Evolutionary conservation across 2,329 filamentous ascomycete species (phyloP), one percentile per base, ranked within the genome.

Genomic region (Talaromyces sp.): DNA sequence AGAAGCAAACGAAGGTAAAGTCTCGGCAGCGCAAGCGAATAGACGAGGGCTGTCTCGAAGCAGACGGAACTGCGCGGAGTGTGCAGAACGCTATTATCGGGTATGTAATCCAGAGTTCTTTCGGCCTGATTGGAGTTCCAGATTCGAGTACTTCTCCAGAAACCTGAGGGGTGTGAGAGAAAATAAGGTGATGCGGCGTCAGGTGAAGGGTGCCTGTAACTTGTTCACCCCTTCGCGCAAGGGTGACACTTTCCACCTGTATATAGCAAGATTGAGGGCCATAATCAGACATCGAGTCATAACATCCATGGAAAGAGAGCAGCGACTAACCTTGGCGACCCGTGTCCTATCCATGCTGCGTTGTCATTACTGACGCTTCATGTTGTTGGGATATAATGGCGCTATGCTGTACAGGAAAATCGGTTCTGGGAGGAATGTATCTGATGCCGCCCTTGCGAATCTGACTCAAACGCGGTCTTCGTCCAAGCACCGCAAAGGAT

Each of bases 51-150:
- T 92, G 85, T 57, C 87, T 85, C 62, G 89, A 89, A 12, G 83
- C 81, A 6, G 86, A 82, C 18, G 90, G 88, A 54, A 88, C 87
- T 31, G 92, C 89, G 63, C 91, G 87, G 67, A 94, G 87, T 28
- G 85, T 86, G 77, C 93, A 96, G 70, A 88, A 86, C 47, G 86
- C 86, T 70, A 99, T 91, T 77, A 98, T 93, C 28, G 94, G 93
- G 76, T 93, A 99, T 16, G 95, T 93, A 60, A 98, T 91, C 91
- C 94, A 99, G 72, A 90, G 86, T 76, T 96, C 91, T 72, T 87
- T 83, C 27, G 84, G 80, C 66, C 79, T 80, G 61, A 74, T 73
- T n/a, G 68, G 63, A n/a, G 70, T 64, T 27, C 77, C 76, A 56
- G 80, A 75, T 53, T 76, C 72, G 63, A 75, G 70, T 54, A 75